Conservation (phyloP, 306 rosid species). For the Coriaria nepalensis region DNA sequence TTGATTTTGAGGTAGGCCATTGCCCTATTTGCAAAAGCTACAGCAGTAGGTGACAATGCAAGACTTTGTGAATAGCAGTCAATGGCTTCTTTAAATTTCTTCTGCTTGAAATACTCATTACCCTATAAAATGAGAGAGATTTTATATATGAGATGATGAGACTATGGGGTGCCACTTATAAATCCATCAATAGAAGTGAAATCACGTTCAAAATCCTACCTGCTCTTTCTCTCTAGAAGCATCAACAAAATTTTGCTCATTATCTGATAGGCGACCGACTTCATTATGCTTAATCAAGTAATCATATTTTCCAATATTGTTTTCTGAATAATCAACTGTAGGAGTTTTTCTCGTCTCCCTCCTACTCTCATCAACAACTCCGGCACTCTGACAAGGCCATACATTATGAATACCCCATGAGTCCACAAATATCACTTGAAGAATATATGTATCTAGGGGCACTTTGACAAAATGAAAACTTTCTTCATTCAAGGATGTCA, state of each 20-base stretch:
- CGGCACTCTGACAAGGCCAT: conserved; percentile 27
- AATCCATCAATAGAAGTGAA: not conserved
- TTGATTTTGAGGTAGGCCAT: conserved; percentile 78
- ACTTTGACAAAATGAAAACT: too few species aligned
- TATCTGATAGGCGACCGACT: conserved; percentile 23
- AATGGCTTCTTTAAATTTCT: conserved; percentile 79
- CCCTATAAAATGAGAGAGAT: conserved; percentile 42
- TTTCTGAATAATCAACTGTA: conserved; percentile 18
- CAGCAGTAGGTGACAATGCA: conserved; percentile 81
- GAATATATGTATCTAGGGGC: too few species aligned
- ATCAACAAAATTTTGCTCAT: conserved; percentile 54
- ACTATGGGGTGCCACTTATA: not conserved
- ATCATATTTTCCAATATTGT: conserved; percentile 28
- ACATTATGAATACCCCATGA: conserved; percentile 15
- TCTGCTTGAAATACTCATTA: conserved; percentile 85
- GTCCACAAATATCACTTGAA: not conserved
- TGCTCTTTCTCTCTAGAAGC: conserved; percentile 85
- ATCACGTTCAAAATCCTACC: conserved; percentile 22
- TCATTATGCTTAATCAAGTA: conserved; percentile 33
- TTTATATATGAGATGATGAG: not conserved
- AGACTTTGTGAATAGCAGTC: conserved; percentile 92
- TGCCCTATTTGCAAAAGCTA: conserved; percentile 91
- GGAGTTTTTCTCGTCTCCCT: conserved; percentile 20
- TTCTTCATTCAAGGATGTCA: too few species aligned
- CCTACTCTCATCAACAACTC: conserved; percentile 19